Conservation (phyloP, 140 eudicot species). For the Ambrosia hybrid region DNA sequence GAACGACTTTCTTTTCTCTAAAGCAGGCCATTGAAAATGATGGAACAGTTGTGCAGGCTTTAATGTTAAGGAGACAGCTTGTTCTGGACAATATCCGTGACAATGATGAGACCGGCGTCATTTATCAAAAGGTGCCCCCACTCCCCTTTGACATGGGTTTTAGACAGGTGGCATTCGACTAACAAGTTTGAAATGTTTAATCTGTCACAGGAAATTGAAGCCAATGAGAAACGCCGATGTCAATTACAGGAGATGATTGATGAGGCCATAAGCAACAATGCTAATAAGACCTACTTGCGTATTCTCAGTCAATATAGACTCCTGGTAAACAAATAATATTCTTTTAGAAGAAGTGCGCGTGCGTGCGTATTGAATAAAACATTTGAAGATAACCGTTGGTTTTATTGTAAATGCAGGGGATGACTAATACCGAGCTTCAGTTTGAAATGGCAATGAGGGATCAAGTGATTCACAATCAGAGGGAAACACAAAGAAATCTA, state of each 20-base stretch:
- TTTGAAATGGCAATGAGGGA: constrained; percentile 92
- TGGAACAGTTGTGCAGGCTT: constrained; percentile 73
- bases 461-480: constrained; percentile 77
- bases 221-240: constrained; percentile 71
- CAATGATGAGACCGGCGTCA: constrained; percentile 77
- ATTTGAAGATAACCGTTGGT: constrained; percentile 2
- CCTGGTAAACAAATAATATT: constrained; percentile 52
- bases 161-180: constrained; percentile 15
- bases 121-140: constrained; percentile 59
- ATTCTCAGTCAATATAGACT: constrained; percentile 88
- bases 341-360: not conserved
- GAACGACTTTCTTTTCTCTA: constrained; percentile 8
- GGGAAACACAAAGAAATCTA: constrained; percentile 77
- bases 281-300: constrained; percentile 76
- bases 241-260: constrained; percentile 90
- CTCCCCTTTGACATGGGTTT: constrained; percentile 1
- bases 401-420: constrained; percentile 50
- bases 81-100: constrained; percentile 90
- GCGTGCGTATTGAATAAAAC: not conserved
- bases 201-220: constrained; percentile 76
- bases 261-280: constrained; percentile 79
- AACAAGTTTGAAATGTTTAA: not conserved
- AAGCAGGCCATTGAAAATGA: constrained; percentile 65
- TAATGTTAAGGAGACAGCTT: constrained; percentile 77
- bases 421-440: constrained; percentile 86